phyloP scores from a whole-genome alignment of 208 protist species.

The Trypanosomatidae sp. region DNA sequence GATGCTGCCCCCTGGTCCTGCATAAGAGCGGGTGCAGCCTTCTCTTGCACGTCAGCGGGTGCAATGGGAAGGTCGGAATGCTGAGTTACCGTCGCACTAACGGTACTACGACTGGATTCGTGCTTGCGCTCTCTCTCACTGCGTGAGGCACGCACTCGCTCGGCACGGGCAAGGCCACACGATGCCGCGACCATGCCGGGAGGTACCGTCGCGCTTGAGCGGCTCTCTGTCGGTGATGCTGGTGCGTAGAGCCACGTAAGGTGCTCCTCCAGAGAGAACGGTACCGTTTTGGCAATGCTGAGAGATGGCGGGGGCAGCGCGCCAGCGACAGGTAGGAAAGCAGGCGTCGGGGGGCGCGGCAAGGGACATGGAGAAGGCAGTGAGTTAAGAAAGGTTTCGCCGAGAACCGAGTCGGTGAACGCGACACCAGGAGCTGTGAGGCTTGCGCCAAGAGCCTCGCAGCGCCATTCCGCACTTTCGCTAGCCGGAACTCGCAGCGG shows the following conservation, averaged over 20 bases:
- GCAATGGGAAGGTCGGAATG: not conserved
- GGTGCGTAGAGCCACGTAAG: constrained; percentile 7
- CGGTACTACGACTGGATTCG: not conserved
- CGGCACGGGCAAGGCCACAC: not conserved
- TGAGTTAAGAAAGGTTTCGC: not conserved
- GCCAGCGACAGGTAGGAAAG: constrained; percentile 1
- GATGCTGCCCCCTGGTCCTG: not conserved
- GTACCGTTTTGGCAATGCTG: not conserved
- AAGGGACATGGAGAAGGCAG: not conserved
- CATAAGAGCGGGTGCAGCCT: not conserved
- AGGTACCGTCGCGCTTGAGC: not conserved
- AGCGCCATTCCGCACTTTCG: not conserved
- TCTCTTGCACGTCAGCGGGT: not conserved
- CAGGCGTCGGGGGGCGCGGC: constrained; percentile 5
- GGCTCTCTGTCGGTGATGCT: not conserved
- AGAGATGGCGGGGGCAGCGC: not conserved
- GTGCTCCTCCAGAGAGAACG: constrained; percentile 21
- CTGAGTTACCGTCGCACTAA: not conserved
- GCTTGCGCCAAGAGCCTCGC: not conserved
- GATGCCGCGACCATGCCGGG: not conserved
- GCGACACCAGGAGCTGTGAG: not conserved
- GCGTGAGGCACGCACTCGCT: not conserved
- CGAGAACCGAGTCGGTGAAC: not conserved
- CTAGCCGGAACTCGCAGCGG: not conserved
- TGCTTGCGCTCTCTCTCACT: not conserved